These are phyloP conservation scores for Auxenochlorella pyrenoidosa DNA, from an alignment of 139 green algal genomes.

Conservation along the genomic window DNA sequence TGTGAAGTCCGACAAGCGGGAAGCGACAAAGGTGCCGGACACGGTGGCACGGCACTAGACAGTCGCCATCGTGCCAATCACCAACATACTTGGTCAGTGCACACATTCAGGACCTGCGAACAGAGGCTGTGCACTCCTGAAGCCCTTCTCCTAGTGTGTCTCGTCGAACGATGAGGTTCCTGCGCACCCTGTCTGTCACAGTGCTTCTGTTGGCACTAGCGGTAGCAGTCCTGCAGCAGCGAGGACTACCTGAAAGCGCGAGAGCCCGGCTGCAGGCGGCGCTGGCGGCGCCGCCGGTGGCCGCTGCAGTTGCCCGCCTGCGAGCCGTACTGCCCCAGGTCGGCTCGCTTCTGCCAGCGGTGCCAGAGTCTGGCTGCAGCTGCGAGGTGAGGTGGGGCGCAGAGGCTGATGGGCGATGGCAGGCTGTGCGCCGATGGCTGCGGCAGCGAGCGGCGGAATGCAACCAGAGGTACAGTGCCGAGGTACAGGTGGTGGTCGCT, in stretches of 20 bases:
- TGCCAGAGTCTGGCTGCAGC: not conserved
- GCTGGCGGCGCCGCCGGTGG: constrained; percentile 7
- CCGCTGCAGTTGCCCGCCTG: not conserved
- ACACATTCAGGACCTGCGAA: too few species aligned
- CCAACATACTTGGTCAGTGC: too few species aligned
- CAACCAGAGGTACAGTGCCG: not conserved
- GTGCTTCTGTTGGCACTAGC: not conserved
- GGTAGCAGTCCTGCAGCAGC: not conserved
- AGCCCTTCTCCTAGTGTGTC: not conserved
- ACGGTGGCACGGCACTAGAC: too few species aligned
- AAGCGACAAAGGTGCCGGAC: too few species aligned
- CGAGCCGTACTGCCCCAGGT: not conserved
- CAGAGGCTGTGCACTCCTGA: too few species aligned
- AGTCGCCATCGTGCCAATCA: too few species aligned
- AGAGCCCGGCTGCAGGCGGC: not conserved
- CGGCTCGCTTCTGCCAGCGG: not conserved
- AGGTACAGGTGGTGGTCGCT: too few species aligned
- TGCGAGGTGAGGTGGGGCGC: not conserved
- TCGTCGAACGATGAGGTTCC: not conserved
- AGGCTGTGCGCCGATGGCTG: not conserved
- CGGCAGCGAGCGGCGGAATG: not conserved
- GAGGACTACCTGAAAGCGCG: not conserved
- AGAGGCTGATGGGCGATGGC: too few species aligned
- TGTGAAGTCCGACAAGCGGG: too few species aligned
- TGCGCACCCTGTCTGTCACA: not conserved